phyloP scores from a whole-genome alignment of 805 yeast genomes.

The Cyberlindnera subsufficiens region DNA sequence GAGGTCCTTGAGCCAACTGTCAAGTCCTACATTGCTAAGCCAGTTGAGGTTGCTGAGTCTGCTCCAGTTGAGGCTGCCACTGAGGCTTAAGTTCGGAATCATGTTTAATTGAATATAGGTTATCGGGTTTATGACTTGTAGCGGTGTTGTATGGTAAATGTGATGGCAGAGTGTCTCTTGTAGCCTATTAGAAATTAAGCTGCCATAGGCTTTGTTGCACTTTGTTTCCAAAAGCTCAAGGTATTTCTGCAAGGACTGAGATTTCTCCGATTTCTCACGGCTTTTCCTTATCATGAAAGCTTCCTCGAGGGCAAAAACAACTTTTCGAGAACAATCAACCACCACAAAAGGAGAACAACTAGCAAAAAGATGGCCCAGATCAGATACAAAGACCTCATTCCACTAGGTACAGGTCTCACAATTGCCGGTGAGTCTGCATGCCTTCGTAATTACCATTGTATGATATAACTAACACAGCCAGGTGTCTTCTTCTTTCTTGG shows the following conservation, averaged over 20 bases:
- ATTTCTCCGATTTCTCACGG: neutral
- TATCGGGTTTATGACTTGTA: neutral
- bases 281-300: neutral
- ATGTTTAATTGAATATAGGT: conserved; percentile 10
- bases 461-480: neutral
- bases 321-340: neutral
- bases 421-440: conserved; percentile 26
- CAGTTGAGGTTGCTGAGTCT: conserved; percentile 14
- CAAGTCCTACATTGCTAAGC: conserved; percentile 55
- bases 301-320: neutral
- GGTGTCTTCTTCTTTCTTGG: conserved; percentile 79
- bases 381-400: conserved; percentile 38
- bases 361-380: conserved; percentile 16
- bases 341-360: neutral
- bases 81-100: conserved; percentile 16
- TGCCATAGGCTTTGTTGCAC: too few species aligned
- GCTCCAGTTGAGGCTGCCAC: conserved; percentile 13
- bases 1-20: conserved; percentile 74
- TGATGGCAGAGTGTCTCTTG: neutral
- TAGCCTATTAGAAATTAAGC: neutral
- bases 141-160: neutral
- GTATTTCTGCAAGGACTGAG: too few species aligned
- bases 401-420: conserved; percentile 41
- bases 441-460: neutral
- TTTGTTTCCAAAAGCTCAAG: too few species aligned